Conservation (phyloP, 192 early-diverging fungal genomes). For the Fimicolochytrium jonesii region DNA sequence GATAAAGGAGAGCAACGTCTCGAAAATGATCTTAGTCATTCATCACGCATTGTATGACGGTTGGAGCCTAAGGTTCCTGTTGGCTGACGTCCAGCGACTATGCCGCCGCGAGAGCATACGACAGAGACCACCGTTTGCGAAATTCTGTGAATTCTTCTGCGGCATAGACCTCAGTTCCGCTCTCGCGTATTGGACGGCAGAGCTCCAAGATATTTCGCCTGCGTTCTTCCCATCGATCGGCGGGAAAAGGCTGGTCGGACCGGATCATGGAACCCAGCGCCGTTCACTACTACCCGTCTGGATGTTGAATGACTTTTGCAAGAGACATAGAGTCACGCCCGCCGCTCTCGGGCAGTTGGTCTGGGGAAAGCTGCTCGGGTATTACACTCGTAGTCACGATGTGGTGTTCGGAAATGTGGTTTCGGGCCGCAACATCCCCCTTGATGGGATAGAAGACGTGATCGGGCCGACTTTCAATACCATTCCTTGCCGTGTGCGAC, state of each 20-base stretch:
- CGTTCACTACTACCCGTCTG: background rate
- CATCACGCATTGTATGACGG: slow-evolving; percentile 39
- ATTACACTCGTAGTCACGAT: background rate
- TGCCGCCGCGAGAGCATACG: no score
- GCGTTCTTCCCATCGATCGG: background rate
- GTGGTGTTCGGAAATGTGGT: slow-evolving; percentile 11
- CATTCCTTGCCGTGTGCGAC: slow-evolving; percentile 6
- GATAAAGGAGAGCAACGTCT: no score
- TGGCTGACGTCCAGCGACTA: slow-evolving; percentile 22
- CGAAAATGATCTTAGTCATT: no score
- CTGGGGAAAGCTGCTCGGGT: slow-evolving; percentile 11
- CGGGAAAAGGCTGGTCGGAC: background rate
- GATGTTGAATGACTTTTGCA: background rate
- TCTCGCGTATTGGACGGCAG: background rate
- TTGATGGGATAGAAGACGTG: background rate
- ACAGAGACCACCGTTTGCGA: background rate
- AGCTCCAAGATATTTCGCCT: background rate
- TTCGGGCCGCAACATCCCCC: slow-evolving; percentile 11
- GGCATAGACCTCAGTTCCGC: background rate
- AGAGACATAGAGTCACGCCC: background rate
- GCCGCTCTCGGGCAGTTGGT: slow-evolving; percentile 5
- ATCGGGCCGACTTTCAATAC: slow-evolving; percentile 16
- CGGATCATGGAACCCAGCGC: background rate
- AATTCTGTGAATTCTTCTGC: background rate
- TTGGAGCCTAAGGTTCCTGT: slow-evolving; percentile 11